These are phyloP conservation scores for Glebionis coronaria DNA, from an alignment of 129 eudicot genomes.

Conservation along the genomic window DNA sequence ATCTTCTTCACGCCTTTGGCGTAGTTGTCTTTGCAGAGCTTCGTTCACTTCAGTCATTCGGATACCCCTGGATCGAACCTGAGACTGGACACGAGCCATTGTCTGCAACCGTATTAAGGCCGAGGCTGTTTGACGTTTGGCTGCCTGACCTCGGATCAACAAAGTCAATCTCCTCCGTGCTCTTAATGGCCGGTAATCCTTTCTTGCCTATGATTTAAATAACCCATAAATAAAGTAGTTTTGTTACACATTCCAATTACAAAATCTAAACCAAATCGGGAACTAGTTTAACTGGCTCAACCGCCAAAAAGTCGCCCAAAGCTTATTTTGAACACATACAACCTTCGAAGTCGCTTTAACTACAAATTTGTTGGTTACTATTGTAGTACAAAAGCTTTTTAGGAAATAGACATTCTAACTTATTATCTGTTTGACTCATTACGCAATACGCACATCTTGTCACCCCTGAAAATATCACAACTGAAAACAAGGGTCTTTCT, in stretches of 20 bases:
- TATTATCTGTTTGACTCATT: background rate
- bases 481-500: background rate
- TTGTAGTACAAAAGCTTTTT: background rate
- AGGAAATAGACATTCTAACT: no score
- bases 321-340: no score
- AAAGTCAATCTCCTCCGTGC: slow-evolving; percentile 52
- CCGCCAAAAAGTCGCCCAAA: background rate
- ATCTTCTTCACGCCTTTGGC: slow-evolving; percentile 37
- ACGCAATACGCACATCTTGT: background rate
- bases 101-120: slow-evolving; percentile 52
- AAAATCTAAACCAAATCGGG: background rate
- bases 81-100: slow-evolving; percentile 59
- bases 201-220: slow-evolving; percentile 44
- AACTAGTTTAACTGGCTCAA: background rate
- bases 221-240: background rate
- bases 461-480: background rate
- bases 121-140: slow-evolving; percentile 47
- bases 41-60: slow-evolving; percentile 61
- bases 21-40: slow-evolving; percentile 58
- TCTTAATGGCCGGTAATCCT: slow-evolving; percentile 43
- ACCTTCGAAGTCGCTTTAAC: no score
- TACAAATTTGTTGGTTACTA: background rate
- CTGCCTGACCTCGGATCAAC: slow-evolving; percentile 52
- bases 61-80: slow-evolving; percentile 47
- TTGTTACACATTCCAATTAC: no score